Evolutionary conservation across 164 flowering plant genomes (phyloP).

Genomic region (Chloranthus sessilifolius): DNA sequence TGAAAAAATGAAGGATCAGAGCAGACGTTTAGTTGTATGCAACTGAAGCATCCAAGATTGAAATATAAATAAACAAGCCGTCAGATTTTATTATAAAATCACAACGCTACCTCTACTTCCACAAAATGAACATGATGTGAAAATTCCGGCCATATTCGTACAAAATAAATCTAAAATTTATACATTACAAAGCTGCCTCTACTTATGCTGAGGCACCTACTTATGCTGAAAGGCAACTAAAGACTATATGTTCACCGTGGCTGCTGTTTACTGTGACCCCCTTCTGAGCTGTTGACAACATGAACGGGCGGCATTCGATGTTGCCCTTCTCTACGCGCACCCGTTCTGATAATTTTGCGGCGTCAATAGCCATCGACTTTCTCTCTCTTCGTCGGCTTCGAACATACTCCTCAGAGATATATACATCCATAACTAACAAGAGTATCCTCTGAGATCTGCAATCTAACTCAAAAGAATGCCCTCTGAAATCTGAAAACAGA

Average conservation of each 20-base stretch:
- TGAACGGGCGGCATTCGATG: neutral
- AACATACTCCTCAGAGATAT: constrained; percentile 19
- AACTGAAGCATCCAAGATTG: neutral
- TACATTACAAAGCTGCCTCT: too few relatives aligned
- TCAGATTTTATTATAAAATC: neutral
- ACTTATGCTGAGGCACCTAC: neutral
- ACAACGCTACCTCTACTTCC: neutral
- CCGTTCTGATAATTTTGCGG: neutral
- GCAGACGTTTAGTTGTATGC: too few relatives aligned
- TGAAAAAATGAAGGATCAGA: too few relatives aligned
- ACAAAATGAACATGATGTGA: neutral
- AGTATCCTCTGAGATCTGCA: too few relatives aligned
- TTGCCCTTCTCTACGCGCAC: neutral
- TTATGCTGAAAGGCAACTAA: constrained; percentile 18
- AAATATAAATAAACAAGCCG: neutral
- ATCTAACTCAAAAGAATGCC: too few relatives aligned
- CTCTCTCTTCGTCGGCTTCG: constrained; percentile 13
- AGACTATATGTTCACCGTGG: constrained; percentile 2
- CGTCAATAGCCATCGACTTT: neutral
- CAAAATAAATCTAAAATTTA: too few relatives aligned
- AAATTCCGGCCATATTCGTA: neutral
- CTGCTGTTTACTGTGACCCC: constrained; percentile 4
- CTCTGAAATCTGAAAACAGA: too few relatives aligned
- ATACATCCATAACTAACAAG: constrained; percentile 16
- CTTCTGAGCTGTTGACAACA: neutral